Percentiles rank a stretch among this genome's conserved stretches.
Conservation (phyloP, 1,139 yeast species). For the Keqinozyma sinolaborantium region DNA sequence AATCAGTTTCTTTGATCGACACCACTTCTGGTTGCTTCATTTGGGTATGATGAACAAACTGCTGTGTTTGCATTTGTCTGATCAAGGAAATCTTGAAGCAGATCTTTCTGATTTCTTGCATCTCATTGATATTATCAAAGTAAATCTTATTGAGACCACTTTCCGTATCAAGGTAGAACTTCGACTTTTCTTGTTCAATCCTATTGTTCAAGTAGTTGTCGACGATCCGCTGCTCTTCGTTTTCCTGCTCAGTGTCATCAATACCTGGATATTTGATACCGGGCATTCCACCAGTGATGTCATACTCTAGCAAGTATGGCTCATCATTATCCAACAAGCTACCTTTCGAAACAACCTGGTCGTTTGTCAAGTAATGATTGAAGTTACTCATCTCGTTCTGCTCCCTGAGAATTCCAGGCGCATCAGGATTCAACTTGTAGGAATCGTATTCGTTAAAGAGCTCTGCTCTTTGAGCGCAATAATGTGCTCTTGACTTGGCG, state of each 20-base stretch:
- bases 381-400: conserved; percentile 59
- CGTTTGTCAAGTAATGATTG: conserved; percentile 43
- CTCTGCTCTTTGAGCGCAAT: conserved; percentile 66
- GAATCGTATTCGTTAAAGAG: conserved; percentile 50
- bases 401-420: conserved; percentile 64
- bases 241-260: conserved; percentile 42
- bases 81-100: conserved; percentile 88
- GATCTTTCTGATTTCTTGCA: conserved; percentile 83
- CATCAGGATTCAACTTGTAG: conserved; percentile 55
- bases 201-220: conserved; percentile 25
- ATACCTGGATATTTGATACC: conserved; percentile 52
- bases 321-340: conserved; percentile 58
- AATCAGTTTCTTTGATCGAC: conserved; percentile 60
- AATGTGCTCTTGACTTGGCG: conserved; percentile 73
- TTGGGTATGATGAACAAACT: conserved; percentile 70
- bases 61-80: conserved; percentile 87
- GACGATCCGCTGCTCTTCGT: conserved; percentile 47
- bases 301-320: conserved; percentile 79
- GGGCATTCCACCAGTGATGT: conserved; percentile 78
- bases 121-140: conserved; percentile 64
- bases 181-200: conserved; percentile 23
- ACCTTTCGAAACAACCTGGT: conserved; percentile 37
- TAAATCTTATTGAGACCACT: conserved; percentile 62
- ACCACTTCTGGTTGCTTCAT: conserved; percentile 69
- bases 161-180: conserved; percentile 33